Base-by-base conservation (phyloP, 306 rosid genomes). In the Begonia masoniana region DNA sequence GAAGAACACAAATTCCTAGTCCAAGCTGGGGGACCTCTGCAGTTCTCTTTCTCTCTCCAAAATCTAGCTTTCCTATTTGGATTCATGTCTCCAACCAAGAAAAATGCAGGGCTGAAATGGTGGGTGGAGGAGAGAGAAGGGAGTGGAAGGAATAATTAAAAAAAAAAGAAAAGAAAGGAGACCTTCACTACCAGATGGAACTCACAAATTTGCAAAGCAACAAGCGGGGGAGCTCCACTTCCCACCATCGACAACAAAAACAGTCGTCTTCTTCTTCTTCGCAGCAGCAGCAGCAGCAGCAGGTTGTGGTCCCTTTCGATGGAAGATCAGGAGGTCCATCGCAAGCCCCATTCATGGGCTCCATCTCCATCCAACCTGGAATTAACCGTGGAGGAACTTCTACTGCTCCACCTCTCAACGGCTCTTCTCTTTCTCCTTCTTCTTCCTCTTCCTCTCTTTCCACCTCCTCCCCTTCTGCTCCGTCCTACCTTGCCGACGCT, bases 171-270 rank as follows among this genome's bases (percentile, higher is more conserved):
- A 7, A 31, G 24, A 31, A 31, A 31, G 39, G 39, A 31, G 39
- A 7, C 70, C 78, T 61, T 69, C 74, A 76, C 73, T 78, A 71
- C 80, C 80, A 58, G 64, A 87, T 83, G 96, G 91, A 87, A 78
- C 48, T 78, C 19, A 73, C 94, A 71, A 85, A 83, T 74, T 67
- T 80, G 64, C 96, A 80, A 78, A 73, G 58, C 74, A 85, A 71
- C 55, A 74, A 72, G 68, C 66, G 71, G 55, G 51, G 51, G 54
- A 51, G 13, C 64, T 26, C 60, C 63, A 52, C 54, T 62, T 62
- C 48, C 15, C 72, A 42, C 3, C 68, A 61, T 0, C 76, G 55
- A 0, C 76, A 55, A 13, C 76, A 78, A 9, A 70, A 74, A 0
- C 73, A 57, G 26, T 4, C 58, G 0, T 56, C 75, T 15, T 66